phyloP scores from a whole-genome alignment of 2,329 filamentous ascomycete genomes.

The Penicillium sp. region DNA sequence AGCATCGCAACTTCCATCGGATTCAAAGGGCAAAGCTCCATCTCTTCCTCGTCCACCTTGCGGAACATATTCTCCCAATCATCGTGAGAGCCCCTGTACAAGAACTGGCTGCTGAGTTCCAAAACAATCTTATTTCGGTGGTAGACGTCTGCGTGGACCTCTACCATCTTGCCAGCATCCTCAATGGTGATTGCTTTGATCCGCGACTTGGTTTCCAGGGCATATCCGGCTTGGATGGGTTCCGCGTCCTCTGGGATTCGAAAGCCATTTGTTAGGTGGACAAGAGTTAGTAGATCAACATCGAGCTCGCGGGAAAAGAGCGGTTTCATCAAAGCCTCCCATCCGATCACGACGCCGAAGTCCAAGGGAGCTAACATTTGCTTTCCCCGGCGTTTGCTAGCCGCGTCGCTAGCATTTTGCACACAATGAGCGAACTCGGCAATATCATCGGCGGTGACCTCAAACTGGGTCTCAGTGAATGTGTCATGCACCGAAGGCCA shows the following conservation, averaged over 20 bases:
- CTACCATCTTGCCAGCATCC: slow-evolving; percentile 99
- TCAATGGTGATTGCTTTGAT: slow-evolving; percentile 98
- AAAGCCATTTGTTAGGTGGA: slow-evolving; percentile 96
- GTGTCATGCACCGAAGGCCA: slow-evolving; percentile 80
- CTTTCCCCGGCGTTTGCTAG: slow-evolving; percentile 92
- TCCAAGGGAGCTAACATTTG: slow-evolving; percentile 56
- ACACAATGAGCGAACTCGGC: slow-evolving; percentile 99
- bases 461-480: slow-evolving; percentile 80
- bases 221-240: slow-evolving; percentile 93
- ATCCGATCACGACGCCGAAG: slow-evolving; percentile 33
- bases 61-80: slow-evolving; percentile 98
- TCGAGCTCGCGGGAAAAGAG: slow-evolving; percentile 97
- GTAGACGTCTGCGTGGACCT: slow-evolving; percentile 94
- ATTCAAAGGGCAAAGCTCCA: background rate
- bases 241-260: slow-evolving; percentile 95
- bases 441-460: slow-evolving; percentile 83
- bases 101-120: slow-evolving; percentile 97
- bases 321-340: slow-evolving; percentile 98
- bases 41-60: slow-evolving; percentile 67
- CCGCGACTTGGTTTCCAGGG: slow-evolving; percentile 85
- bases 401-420: slow-evolving; percentile 93
- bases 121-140: slow-evolving; percentile 81
- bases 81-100: slow-evolving; percentile 86
- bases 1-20: slow-evolving; percentile 90
- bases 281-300: slow-evolving; percentile 89